Base-by-base conservation (phyloP, 2,329 filamentous ascomycete genomes). In the Didymosphaeria variabile region DNA sequence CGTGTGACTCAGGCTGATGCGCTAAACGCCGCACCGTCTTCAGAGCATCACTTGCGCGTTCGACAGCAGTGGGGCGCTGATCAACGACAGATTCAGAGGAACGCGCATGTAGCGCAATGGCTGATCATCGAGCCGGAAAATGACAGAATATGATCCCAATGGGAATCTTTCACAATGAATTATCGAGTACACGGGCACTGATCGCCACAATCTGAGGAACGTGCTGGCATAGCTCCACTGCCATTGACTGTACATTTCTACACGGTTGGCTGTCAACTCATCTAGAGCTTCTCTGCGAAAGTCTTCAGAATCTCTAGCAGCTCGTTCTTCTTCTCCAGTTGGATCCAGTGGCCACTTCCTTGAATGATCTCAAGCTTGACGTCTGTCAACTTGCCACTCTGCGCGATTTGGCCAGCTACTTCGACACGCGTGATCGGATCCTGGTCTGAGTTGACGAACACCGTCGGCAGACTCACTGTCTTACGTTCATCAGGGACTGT, bases 361-460 rank as follows among this genome's bases (percentile, higher is more conserved):
- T 47, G 45, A 13, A 47, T 26, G 19, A 47, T 5, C 21, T 47
- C 45, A 23, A 47, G 19, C 45, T 47, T 23, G 21, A 47, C 45
- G 26, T 47, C 45, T 29, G 45, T 29, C 21, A 47, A 47, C 21
- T 47, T 47, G 5, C 45, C 45, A 13, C 45, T 47, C 19, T 47
- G 45, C 15, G 45, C 45, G 10, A 47, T 47, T 31, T 47, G 45
- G 7, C 45, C 45, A 23, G 45, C 45, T 8, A 47, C 45, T 21
- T 47, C 45, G 6, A 17, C 21, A 15, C 45, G 45, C 4, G 45
- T 47, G 13, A 47, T 23, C 5, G 10, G 17, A 29, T 47, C 45
- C 21, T 47, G 45, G 45, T 47, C 45, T 10, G 45, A 29, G 21
- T 47, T 47, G 23, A 47, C 45, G 13, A 47, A 47, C 15, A 47